Percentiles rank a stretch among this genome's conserved stretches.
Conservation (phyloP, 306 rosid genomes). For the Cucurbita ficifolia region DNA sequence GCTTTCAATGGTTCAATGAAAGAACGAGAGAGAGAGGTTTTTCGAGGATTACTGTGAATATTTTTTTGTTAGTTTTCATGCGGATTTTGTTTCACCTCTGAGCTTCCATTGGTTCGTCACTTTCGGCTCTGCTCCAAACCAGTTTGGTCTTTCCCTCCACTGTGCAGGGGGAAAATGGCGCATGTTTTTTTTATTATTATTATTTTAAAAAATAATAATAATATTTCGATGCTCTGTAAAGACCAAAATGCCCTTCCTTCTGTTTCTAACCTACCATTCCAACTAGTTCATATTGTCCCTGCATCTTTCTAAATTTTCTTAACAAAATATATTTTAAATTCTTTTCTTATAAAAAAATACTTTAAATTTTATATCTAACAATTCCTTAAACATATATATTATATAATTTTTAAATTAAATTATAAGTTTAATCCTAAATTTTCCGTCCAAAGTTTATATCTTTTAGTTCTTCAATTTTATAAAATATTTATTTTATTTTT, state of each 20-base stretch:
- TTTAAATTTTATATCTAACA: no score
- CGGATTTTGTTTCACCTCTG: constrained; percentile 17
- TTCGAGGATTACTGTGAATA: background rate
- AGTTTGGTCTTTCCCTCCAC: constrained; percentile 26
- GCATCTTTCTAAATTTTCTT: background rate
- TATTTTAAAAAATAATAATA: background rate
- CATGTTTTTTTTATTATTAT: background rate
- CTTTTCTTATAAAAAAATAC: no score
- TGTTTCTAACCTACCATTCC: background rate
- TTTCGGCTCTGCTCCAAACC: constrained; percentile 39
- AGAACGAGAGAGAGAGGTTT: background rate
- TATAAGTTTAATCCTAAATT: no score
- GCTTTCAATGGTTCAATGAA: background rate
- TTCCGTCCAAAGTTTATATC: no score
- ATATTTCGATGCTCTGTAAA: background rate
- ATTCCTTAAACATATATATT: no score
- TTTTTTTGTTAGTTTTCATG: constrained; percentile 9
- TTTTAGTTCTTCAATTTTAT: no score
- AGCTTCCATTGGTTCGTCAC: constrained; percentile 67
- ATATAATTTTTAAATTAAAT: no score
- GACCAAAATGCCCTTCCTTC: constrained; percentile 20
- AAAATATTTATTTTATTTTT: no score
- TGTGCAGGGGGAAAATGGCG: constrained; percentile 25
- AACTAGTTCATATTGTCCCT: background rate
- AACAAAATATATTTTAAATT: no score